Percentiles rank a stretch among this genome's conserved stretches.
Evolutionary conservation across 169 alveolate species (phyloP).

Genomic region (Plasmodium gaboni): DNA sequence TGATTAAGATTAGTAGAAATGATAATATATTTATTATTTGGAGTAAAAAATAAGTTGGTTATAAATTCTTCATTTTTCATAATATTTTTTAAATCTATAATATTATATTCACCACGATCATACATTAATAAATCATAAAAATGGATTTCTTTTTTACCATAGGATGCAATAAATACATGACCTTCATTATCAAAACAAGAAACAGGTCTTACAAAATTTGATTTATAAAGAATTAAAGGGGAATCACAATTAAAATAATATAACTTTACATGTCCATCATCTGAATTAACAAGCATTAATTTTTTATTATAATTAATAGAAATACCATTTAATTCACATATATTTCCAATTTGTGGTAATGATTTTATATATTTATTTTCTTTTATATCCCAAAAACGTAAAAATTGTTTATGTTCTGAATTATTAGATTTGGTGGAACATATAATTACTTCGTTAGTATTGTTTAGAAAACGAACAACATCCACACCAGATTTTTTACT

Average conservation of each 20-base stretch:
- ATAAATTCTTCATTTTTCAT: conserved; percentile 40
- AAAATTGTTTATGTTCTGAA: conserved; percentile 65
- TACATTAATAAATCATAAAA: conserved; percentile 61
- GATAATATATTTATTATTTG: conserved; percentile 54
- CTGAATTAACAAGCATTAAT: conserved; percentile 68
- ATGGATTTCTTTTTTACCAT: conserved; percentile 64
- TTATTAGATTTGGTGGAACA: conserved; percentile 65
- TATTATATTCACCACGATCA: conserved; percentile 58
- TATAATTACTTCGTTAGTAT: conserved; percentile 43
- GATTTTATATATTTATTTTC: conserved; percentile 69
- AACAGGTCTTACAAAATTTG: conserved; percentile 53
- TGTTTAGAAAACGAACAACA: conserved; percentile 44
- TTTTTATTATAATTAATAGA: conserved; percentile 34
- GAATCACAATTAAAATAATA: conserved; percentile 66
- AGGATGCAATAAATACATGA: conserved; percentile 51
- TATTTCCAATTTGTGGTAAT: conserved; percentile 62
- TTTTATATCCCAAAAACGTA: conserved; percentile 62
- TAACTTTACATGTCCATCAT: conserved; percentile 64
- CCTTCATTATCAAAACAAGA: conserved; percentile 72
- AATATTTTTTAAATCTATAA: conserved; percentile 27
- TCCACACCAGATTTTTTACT: conserved; percentile 73
- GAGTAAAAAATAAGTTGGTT: conserved; percentile 56
- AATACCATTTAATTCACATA: conserved; percentile 67
- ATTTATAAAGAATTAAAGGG: conserved; percentile 59
- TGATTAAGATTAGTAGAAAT: conserved; percentile 54